Evolutionary conservation across 495 filamentous ascomycete species (phyloP).

Genomic region (Neurospora tetrasperma): DNA sequence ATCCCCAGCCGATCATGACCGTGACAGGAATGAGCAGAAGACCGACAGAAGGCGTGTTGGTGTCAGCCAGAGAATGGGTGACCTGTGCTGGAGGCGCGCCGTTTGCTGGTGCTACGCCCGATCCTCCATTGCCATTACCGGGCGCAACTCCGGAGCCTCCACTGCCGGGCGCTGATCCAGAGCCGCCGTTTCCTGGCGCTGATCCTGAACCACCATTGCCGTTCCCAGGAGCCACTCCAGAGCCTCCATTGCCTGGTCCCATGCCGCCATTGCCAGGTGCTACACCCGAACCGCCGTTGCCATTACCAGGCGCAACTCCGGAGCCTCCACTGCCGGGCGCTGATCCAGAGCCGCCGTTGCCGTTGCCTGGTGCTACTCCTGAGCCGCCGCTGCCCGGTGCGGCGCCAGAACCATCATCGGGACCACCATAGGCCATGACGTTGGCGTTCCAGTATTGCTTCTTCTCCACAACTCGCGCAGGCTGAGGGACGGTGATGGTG

Average conservation of each 20-base stretch:
- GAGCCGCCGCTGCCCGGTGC: not conserved
- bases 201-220: conserved; percentile 5
- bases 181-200: conserved; percentile 3
- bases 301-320: not conserved
- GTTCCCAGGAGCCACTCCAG: conserved; percentile 1
- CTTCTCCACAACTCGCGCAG: not conserved
- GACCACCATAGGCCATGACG: not conserved
- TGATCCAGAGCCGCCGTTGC: not conserved
- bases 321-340: not conserved
- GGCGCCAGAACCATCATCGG: not conserved
- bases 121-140: not conserved
- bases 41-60: conserved; percentile 4
- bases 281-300: not conserved
- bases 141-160: conserved; percentile 8
- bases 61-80: conserved; percentile 8
- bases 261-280: not conserved
- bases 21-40: conserved; percentile 5
- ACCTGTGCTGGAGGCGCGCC: conserved; percentile 11
- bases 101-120: not conserved
- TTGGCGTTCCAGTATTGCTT: not conserved
- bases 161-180: conserved; percentile 7
- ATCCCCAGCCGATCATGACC: not conserved
- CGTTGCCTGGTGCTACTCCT: not conserved
- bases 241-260: conserved; percentile 1
- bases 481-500: conserved; percentile 9